Base-by-base conservation (phyloP, 306 rosid genomes). In the Pterocarpus macrocarpus region DNA sequence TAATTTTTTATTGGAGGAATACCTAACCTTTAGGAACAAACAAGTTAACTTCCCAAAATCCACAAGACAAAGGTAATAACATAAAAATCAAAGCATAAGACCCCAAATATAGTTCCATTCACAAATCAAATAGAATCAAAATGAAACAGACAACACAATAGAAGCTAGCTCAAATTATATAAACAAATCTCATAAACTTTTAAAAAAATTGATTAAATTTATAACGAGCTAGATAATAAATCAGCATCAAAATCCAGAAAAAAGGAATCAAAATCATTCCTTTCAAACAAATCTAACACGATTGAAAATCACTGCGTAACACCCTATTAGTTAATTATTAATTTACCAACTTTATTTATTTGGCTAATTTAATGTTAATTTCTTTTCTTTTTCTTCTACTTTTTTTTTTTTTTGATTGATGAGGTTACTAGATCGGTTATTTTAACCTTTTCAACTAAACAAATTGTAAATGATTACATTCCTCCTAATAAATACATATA, bases 271-370 rank as follows among this genome's bases (percentile, higher is more conserved):
- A 81, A 22, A 38, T 34, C 36, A 50, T 3, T 10, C 8, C 36
- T 75, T 75, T 75, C 10, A 47, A 28, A 69, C 64, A 50, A 82
- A 79, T 76, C 44, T 75, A 75, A 0, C 69, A 76, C 28, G 59
- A 41, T 2, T 8, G 36, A 55, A 55, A 77, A 22, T 66, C 65
- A 58, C 8, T 0, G n/a, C n/a, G n/a, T n/a, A n/a, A n/a, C n/a
- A n/a, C n/a, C n/a, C n/a, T n/a, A n/a, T n/a, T n/a, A n/a, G n/a
- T n/a, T n/a, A n/a, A n/a, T n/a, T n/a, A n/a, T n/a, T n/a, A n/a
- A n/a, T n/a, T n/a, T n/a, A n/a, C n/a, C n/a, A n/a, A n/a, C n/a
- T n/a, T n/a, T n/a, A n/a, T n/a, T n/a, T n/a, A n/a, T n/a, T n/a
- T n/a, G n/a, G n/a, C n/a, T n/a, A n/a, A n/a, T n/a, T n/a, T n/a